Conservation (phyloP, 805 yeast species). For the Clavispora santaluciae region DNA sequence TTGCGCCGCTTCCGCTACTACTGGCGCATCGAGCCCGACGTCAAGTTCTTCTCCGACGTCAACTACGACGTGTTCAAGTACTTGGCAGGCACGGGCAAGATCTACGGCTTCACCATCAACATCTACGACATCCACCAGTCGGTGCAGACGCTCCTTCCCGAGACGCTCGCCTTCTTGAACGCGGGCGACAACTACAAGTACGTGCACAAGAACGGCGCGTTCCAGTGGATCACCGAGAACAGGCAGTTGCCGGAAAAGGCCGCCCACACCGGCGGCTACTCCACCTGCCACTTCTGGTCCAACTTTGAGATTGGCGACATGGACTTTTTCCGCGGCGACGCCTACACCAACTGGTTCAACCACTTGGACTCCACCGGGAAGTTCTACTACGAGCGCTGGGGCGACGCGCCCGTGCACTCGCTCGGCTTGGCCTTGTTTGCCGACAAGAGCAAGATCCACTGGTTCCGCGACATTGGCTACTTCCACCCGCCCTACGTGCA, state of each 20-base stretch:
- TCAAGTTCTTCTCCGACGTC: slow-evolving; percentile 60
- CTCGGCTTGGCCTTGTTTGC: slow-evolving; percentile 69
- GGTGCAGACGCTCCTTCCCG: slow-evolving; percentile 62
- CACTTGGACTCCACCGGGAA: slow-evolving; percentile 68
- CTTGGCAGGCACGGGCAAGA: slow-evolving; percentile 60
- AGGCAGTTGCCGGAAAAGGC: slow-evolving; percentile 47
- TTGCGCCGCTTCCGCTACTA: slow-evolving; percentile 60
- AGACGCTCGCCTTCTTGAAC: slow-evolving; percentile 55
- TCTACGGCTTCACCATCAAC: slow-evolving; percentile 69
- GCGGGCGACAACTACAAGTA: slow-evolving; percentile 54
- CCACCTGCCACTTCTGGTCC: slow-evolving; percentile 88
- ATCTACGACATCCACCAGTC: slow-evolving; percentile 68
- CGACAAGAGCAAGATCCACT: slow-evolving; percentile 64
- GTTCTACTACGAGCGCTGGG: slow-evolving; percentile 89
- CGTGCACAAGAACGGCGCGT: slow-evolving; percentile 44
- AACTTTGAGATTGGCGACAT: slow-evolving; percentile 82
- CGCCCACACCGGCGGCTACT: slow-evolving; percentile 42
- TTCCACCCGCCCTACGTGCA: slow-evolving; percentile 69
- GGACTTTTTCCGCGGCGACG: slow-evolving; percentile 71
- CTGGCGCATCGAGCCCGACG: slow-evolving; percentile 80
- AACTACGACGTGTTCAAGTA: slow-evolving; percentile 76
- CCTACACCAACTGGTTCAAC: slow-evolving; percentile 61
- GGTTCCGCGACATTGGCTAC: slow-evolving; percentile 86
- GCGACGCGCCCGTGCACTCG: slow-evolving; percentile 88
- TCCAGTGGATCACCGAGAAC: slow-evolving; percentile 48